Evolutionary conservation across 2,329 filamentous ascomycete species (phyloP).

Genomic region (Ceratocystis alfenasii): DNA sequence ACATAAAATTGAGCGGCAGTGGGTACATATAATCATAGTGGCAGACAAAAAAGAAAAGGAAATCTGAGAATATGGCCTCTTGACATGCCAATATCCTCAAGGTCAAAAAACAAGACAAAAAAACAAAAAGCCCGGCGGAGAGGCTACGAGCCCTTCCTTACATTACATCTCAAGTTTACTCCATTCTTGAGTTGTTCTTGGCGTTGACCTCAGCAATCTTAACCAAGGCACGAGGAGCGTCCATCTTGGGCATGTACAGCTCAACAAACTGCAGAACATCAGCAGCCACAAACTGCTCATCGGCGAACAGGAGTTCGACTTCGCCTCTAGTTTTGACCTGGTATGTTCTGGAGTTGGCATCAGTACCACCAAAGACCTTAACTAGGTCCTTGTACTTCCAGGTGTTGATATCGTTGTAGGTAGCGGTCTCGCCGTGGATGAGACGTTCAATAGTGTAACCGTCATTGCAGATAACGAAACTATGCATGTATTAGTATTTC

Average conservation of each 20-base stretch:
- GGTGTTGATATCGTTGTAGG: conserved; percentile 66
- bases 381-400: conserved; percentile 65
- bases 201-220: conserved; percentile 60
- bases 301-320: conserved; percentile 50
- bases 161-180: conserved; percentile 25
- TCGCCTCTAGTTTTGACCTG: conserved; percentile 58
- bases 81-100: not conserved
- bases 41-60: not conserved
- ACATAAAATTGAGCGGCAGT: conserved; percentile 7
- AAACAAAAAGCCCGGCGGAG: not conserved
- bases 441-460: conserved; percentile 83
- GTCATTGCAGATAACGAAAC: conserved; percentile 75
- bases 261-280: conserved; percentile 60
- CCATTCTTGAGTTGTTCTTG: conserved; percentile 46
- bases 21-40: not conserved
- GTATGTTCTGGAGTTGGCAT: conserved; percentile 49
- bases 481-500: conserved; percentile 28
- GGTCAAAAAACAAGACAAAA: not conserved
- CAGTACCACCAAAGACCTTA: conserved; percentile 51
- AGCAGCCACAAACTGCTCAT: conserved; percentile 50
- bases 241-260: conserved; percentile 66
- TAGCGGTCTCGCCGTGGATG: conserved; percentile 70
- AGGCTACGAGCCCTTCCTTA: not conserved
- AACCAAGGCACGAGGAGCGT: conserved; percentile 60
- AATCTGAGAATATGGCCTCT: not conserved